Conservation (phyloP, 495 filamentous ascomycete genomes). For the Trichocladium antarcticum region DNA sequence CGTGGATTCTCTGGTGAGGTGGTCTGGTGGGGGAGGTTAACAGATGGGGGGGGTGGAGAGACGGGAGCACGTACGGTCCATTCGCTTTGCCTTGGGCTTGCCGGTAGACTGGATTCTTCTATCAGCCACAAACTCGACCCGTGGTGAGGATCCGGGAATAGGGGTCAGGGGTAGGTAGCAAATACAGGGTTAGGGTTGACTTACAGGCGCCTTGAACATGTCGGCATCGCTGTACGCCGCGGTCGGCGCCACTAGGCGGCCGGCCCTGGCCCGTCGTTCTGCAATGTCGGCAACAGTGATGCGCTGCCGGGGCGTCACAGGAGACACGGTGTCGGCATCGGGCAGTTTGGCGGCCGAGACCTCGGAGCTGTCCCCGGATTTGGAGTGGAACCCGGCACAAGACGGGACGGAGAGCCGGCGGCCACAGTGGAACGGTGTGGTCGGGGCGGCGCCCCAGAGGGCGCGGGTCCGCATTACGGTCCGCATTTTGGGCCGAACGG, state of each 20-base stretch:
- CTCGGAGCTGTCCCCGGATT: conserved; percentile 11
- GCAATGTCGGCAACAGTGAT: conserved; percentile 61
- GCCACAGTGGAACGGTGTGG: neutral
- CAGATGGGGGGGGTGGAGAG: neutral
- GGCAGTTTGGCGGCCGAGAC: conserved; percentile 16
- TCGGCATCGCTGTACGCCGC: conserved; percentile 69
- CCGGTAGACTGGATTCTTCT: conserved; percentile 33
- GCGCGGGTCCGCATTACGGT: conserved; percentile 1
- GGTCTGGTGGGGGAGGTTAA: conserved; percentile 24
- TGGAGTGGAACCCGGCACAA: conserved; percentile 12
- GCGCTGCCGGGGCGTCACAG: conserved; percentile 28
- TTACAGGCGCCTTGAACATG: conserved; percentile 68
- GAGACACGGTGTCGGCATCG: conserved; percentile 9
- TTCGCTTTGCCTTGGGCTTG: conserved; percentile 71
- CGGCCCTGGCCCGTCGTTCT: conserved; percentile 55
- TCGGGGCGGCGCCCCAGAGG: neutral
- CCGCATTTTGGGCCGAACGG: conserved; percentile 1
- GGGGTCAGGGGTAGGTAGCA: neutral
- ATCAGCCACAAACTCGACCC: neutral
- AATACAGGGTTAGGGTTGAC: conserved; percentile 14
- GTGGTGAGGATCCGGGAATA: neutral
- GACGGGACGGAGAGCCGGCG: neutral
- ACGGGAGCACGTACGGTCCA: conserved; percentile 55
- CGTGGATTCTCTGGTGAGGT: conserved; percentile 46
- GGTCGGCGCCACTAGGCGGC: conserved; percentile 57